Percentiles rank a stretch among this genome's conserved stretches.
These are phyloP conservation scores for Pulveroboletus ravenelii DNA, from an alignment of 768 basidiomycete species.

Conservation along the genomic window DNA sequence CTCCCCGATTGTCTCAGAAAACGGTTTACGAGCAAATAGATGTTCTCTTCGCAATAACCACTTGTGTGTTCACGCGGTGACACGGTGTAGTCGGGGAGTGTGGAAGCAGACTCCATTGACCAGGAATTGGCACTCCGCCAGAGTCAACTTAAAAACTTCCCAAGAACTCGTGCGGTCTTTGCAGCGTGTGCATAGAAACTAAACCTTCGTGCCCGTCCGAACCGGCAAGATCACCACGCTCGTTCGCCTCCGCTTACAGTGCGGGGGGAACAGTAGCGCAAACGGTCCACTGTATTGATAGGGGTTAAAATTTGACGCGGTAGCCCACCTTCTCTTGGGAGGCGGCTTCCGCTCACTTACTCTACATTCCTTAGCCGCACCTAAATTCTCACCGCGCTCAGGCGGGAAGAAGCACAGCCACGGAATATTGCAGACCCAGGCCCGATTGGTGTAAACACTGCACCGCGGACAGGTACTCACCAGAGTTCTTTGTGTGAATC, in stretches of 20 bases:
- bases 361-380: background rate
- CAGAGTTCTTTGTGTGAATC: background rate
- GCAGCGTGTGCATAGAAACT: background rate
- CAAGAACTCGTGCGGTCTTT: background rate
- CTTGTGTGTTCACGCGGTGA: slow-evolving; percentile 50
- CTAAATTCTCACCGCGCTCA: slow-evolving; percentile 4
- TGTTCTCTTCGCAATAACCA: slow-evolving; percentile 71
- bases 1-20: slow-evolving; percentile 34
- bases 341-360: slow-evolving; percentile 1
- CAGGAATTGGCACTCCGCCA: slow-evolving; percentile 21
- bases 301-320: background rate
- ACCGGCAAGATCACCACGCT: background rate
- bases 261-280: background rate
- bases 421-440: background rate
- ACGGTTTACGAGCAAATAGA: slow-evolving; percentile 51
- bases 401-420: slow-evolving; percentile 5
- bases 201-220: slow-evolving; percentile 11
- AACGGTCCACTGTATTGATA: background rate
- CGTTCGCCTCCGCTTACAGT: background rate
- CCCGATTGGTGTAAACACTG: background rate
- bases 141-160: background rate
- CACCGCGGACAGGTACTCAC: slow-evolving; percentile 2
- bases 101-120: slow-evolving; percentile 16
- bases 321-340: slow-evolving; percentile 1
- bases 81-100: slow-evolving; percentile 15